These are phyloP conservation scores for Kodamaea alishanica DNA, from an alignment of 1,139 yeast genomes.

Conservation along the genomic window DNA sequence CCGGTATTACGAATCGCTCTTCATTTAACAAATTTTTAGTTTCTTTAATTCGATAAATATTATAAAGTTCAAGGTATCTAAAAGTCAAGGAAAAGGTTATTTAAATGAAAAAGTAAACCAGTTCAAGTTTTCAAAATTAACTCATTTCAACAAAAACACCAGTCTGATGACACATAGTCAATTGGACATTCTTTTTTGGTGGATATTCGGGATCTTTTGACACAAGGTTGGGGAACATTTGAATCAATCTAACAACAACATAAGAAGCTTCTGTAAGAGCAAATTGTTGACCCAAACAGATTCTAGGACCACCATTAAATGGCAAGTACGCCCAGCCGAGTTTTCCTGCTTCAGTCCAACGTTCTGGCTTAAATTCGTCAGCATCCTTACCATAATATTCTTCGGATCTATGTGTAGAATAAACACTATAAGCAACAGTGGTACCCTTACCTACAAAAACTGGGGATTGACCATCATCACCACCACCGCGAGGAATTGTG, in stretches of 20 bases:
- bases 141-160: conserved; percentile 21
- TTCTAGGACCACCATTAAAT: conserved; percentile 44
- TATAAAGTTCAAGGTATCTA: too few species aligned
- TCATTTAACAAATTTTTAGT: too few species aligned
- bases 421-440: conserved; percentile 20
- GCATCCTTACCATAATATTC: conserved; percentile 23
- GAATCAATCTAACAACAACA: conserved; percentile 23
- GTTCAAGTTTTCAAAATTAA: background rate
- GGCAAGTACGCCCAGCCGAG: conserved; percentile 45
- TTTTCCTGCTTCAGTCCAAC: conserved; percentile 24
- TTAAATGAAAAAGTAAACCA: too few species aligned
- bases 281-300: conserved; percentile 45
- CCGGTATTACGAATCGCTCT: too few species aligned
- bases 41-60: too few species aligned
- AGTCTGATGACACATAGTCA: conserved; percentile 32
- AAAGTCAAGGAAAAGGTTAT: too few species aligned
- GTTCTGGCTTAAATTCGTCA: conserved; percentile 21
- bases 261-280: conserved; percentile 45
- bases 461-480: conserved; percentile 18
- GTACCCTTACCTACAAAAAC: conserved; percentile 23
- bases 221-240: conserved; percentile 33
- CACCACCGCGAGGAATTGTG: conserved; percentile 26
- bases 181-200: conserved; percentile 31
- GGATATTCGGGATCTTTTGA: conserved; percentile 28
- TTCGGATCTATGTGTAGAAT: conserved; percentile 19